A percentile compares a stretch with the other conserved stretches of the same genome.
phyloP scores from a whole-genome alignment of 768 basidiomycete genomes.

The Phlebiopsis flavidoalba region DNA sequence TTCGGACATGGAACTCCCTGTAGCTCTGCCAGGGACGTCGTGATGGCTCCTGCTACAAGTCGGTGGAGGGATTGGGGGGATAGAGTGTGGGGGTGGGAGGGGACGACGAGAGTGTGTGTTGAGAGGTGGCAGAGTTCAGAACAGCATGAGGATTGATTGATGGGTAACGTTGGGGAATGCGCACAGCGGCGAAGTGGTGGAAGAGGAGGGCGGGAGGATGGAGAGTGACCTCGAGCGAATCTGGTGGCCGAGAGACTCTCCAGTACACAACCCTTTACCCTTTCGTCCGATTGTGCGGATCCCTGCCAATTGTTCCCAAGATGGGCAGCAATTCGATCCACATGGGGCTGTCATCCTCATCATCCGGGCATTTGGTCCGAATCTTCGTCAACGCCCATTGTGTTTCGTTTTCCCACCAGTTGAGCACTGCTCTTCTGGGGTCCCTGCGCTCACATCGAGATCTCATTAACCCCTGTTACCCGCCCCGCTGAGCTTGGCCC shows the following conservation, averaged over 20 bases:
- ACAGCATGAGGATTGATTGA: slow-evolving; percentile 13
- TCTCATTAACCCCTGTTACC: slow-evolving; percentile 2
- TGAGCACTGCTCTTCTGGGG: background rate
- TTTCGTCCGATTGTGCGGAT: background rate
- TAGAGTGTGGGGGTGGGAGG: slow-evolving; percentile 12
- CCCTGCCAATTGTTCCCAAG: background rate
- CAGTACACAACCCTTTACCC: background rate
- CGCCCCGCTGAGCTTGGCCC: background rate
- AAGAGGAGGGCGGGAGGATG: slow-evolving; percentile 13
- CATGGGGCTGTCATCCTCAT: background rate
- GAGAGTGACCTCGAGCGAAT: slow-evolving; percentile 8
- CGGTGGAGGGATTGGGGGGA: background rate
- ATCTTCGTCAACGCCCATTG: background rate
- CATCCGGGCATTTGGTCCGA: background rate
- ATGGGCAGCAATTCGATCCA: background rate
- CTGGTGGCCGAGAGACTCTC: slow-evolving; percentile 4
- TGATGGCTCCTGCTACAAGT: slow-evolving; percentile 10
- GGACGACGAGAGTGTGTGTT: slow-evolving; percentile 3
- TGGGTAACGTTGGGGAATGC: slow-evolving; percentile 6
- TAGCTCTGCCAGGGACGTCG: slow-evolving; percentile 7
- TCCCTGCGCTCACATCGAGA: slow-evolving; percentile 1
- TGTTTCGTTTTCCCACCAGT: background rate
- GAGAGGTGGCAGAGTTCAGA: background rate
- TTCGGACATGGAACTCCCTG: slow-evolving; percentile 28
- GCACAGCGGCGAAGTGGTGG: slow-evolving; percentile 11